phyloP scores from a whole-genome alignment of 768 basidiomycete genomes.

The Pleurotus giganteus region DNA sequence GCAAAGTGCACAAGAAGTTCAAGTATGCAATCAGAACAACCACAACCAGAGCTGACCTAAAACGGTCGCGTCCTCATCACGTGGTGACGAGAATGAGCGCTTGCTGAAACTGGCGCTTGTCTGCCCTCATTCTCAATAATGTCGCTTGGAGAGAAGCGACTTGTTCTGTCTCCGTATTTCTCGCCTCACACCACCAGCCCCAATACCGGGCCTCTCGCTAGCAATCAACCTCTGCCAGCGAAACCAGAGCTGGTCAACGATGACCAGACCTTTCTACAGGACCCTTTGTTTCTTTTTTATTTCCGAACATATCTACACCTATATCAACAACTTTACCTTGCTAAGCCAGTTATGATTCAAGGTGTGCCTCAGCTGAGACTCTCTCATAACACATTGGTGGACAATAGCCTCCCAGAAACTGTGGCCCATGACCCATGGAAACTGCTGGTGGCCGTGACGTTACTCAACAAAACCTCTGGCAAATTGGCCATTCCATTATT shows the following conservation, averaged over 20 bases:
- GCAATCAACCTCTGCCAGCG: no score
- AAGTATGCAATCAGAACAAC: conserved; percentile 5
- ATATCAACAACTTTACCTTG: conserved; percentile 19
- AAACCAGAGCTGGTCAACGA: background rate
- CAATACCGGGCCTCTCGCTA: background rate
- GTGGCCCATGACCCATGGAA: conserved; percentile 65
- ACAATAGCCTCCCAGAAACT: conserved; percentile 34
- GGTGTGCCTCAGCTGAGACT: conserved; percentile 20
- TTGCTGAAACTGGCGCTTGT: no score
- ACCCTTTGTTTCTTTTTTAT: conserved; percentile 27
- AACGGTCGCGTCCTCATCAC: conserved; percentile 16
- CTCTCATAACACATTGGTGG: background rate
- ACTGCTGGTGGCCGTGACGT: conserved; percentile 60
- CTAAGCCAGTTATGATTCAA: conserved; percentile 40
- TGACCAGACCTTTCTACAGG: conserved; percentile 3
- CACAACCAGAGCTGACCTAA: conserved; percentile 10
- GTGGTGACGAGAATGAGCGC: conserved; percentile 8
- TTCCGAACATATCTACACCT: conserved; percentile 20
- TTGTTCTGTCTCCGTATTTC: conserved; percentile 11
- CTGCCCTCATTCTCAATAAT: no score
- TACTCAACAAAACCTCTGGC: conserved; percentile 72
- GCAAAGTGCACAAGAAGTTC: conserved; percentile 11
- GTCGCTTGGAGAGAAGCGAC: background rate
- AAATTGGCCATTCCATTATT: conserved; percentile 65
- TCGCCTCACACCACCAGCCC: background rate